Conservation (phyloP, 2,329 filamentous ascomycete genomes). For the Cryphonectria radicalis region DNA sequence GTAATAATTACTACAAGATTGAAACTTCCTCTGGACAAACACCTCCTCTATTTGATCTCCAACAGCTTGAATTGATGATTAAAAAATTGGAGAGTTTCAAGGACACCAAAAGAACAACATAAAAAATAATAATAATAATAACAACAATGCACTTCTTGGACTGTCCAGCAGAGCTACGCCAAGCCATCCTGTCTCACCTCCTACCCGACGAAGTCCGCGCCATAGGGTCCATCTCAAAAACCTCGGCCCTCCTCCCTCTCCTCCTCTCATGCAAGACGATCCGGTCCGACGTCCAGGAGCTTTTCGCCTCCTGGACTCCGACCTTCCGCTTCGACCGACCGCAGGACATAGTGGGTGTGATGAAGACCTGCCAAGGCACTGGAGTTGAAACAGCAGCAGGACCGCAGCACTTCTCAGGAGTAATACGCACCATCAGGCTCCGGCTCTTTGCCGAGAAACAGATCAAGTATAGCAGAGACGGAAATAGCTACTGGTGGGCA, state of each 20-base stretch:
- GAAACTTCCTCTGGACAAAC: neutral
- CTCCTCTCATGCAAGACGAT: conserved; percentile 13
- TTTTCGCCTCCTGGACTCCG: conserved; percentile 1
- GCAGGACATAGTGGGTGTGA: neutral
- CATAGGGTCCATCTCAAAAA: neutral
- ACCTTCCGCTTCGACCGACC: conserved; percentile 11
- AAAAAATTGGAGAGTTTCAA: neutral
- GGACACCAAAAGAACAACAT: neutral
- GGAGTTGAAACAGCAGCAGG: neutral
- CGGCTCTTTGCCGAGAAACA: conserved; percentile 11
- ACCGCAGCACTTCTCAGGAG: too few relatives aligned
- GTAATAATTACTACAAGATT: neutral
- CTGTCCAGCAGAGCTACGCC: conserved; percentile 16
- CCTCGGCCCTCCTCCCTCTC: neutral
- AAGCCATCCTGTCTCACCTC: conserved; percentile 6
- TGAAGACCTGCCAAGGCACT: neutral
- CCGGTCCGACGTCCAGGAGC: conserved; percentile 1
- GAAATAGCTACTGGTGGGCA: neutral
- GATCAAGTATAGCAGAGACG: neutral
- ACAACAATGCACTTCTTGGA: neutral
- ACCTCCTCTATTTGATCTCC: neutral
- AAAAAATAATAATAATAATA: neutral
- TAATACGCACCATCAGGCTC: conserved; percentile 3
- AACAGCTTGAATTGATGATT: neutral
- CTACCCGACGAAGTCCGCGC: conserved; percentile 11